These are phyloP conservation scores for Volutella citrinella DNA, from an alignment of 2,329 filamentous ascomycete species.

Conservation along the genomic window DNA sequence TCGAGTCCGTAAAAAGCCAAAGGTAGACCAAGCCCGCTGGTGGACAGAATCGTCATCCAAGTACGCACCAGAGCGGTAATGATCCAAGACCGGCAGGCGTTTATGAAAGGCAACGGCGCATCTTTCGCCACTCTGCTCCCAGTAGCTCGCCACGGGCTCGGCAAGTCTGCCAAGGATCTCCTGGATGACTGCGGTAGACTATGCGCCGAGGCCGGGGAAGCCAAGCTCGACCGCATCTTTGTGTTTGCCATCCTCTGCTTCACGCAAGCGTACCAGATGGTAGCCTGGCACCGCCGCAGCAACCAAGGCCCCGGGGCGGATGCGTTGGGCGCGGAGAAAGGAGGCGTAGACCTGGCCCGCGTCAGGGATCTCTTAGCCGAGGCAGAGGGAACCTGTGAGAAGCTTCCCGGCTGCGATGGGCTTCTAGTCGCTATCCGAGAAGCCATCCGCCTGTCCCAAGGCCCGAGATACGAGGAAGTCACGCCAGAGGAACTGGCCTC, in stretches of 20 bases:
- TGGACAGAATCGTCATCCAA: no score
- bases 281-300: not conserved
- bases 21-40: no score
- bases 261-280: not conserved
- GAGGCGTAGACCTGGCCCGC: no score
- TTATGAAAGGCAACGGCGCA: no score
- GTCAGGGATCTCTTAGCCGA: slow-evolving; percentile 1
- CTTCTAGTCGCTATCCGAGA: slow-evolving; percentile 8
- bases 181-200: no score
- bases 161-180: slow-evolving; percentile 57
- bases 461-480: slow-evolving; percentile 37
- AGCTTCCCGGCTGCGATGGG: not conserved
- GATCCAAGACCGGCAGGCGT: no score
- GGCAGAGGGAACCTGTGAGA: not conserved
- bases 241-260: not conserved
- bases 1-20: not conserved
- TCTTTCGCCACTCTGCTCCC: no score
- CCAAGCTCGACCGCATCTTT: slow-evolving; percentile 56
- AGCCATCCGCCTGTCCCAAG: slow-evolving; percentile 22
- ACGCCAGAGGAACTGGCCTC: slow-evolving; percentile 39
- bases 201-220: slow-evolving; percentile 38
- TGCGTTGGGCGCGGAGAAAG: no score
- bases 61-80: no score
- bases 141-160: slow-evolving; percentile 44
- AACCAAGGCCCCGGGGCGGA: not conserved